Conservation (phyloP, 208 protist genomes). For the Kentomonas sorsogonicus region DNA sequence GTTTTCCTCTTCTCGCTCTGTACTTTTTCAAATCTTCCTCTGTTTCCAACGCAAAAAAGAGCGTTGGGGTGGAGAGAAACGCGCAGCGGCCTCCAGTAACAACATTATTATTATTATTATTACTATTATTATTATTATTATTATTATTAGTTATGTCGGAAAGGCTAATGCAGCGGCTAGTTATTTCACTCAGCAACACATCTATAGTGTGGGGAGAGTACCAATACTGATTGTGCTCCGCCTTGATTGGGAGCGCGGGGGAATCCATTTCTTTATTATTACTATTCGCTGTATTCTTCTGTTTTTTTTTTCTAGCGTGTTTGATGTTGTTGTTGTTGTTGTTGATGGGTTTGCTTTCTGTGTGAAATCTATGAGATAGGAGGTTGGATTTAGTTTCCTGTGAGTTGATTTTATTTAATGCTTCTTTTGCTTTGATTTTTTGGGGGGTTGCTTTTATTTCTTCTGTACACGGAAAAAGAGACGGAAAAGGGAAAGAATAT, state of each 20-base stretch:
- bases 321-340: no score
- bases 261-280: no score
- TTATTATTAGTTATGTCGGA: no score
- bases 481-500: background rate
- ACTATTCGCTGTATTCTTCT: no score
- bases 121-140: no score
- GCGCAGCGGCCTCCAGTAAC: conserved; percentile 30
- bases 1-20: background rate
- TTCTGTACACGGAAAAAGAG: background rate
- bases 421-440: background rate
- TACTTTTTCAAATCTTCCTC: conserved; percentile 19
- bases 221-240: conserved; percentile 92
- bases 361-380: no score
- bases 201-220: conserved; percentile 84
- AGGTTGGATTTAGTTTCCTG: background rate
- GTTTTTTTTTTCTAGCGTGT: no score
- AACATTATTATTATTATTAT: no score
- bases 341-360: no score
- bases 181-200: conserved; percentile 58
- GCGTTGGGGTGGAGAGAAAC: conserved; percentile 87
- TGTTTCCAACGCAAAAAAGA: conserved; percentile 89
- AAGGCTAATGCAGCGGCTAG: conserved; percentile 44
- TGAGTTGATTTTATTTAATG: conserved; percentile 3
- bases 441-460: background rate
- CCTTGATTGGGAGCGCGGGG: no score